Base-by-base conservation (phyloP, 164 flowering plant genomes). In the Liriodendron chinense region DNA sequence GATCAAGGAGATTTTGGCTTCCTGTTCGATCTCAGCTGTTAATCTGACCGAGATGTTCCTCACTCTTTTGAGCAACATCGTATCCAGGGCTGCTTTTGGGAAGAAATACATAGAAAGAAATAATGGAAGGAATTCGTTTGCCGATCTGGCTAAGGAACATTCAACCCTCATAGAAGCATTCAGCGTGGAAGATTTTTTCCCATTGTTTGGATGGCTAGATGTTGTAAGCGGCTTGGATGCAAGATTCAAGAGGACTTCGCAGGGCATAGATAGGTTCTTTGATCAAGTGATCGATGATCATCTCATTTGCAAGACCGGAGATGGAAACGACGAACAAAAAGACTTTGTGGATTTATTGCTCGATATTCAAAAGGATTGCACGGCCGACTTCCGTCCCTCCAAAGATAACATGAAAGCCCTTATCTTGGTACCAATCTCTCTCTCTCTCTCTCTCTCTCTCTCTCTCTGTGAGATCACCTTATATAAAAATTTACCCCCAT, bases 331-430 rank as follows among this genome's bases (percentile, higher is more conserved):
- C 2, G 23, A 72, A 21, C 74, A 59, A 6, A n/a, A 26, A 59
- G 74, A 72, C 28, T 53, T 72, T 7, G 66, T 61, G 7, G 74
- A 59, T 26, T 1, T 72, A 8, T 25, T 72, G 64, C 67, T 61
- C 8, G 7, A 9, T 3, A 3, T 59, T 10, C 34, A 10, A 20
- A n/a, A 62, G 26, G 50, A 61, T 18, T 9, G 9, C 23, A 61
- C 23, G 2, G 1, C 20, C 13, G 69, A n/a, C n/a, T 18, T 14
- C n/a, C n/a, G 26, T 10, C 68, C 61, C 25, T 14, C 21, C 16
- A 5, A 16, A 8, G 50, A 59, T n/a, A 53, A 61, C 49, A 20
- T 72, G 22, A 72, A 72, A 47, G 74, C 26, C n/a, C 56, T 56
- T 12, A 53, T 72, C 4, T 9, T 21, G 53, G 74, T 61, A 13